Evolutionary conservation across 2,329 filamentous ascomycete genomes (phyloP).

Genomic region (Calycina herbarum): DNA sequence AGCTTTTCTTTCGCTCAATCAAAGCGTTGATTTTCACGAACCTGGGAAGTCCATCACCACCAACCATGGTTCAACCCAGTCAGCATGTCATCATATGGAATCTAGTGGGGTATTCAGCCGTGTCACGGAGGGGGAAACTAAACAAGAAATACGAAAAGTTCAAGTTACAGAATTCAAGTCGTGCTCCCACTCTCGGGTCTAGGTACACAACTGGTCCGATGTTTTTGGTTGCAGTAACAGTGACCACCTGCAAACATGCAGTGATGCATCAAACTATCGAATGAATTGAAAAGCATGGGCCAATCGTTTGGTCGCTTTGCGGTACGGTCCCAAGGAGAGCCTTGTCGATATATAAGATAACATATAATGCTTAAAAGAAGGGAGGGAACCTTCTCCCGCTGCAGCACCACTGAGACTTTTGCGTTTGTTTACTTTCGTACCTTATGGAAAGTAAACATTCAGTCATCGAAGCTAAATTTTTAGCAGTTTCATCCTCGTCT

Average conservation of each 20-base stretch:
- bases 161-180: neutral
- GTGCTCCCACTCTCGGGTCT: neutral
- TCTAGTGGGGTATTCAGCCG: neutral
- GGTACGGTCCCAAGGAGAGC: neutral
- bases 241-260: neutral
- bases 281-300: neutral
- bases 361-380: neutral
- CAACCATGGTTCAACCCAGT: neutral
- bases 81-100: neutral
- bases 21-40: neutral
- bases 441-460: neutral
- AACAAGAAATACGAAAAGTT: neutral
- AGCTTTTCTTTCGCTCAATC: neutral
- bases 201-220: neutral
- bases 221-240: neutral
- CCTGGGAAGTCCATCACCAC: neutral
- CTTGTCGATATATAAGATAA: neutral
- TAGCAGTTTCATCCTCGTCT: neutral
- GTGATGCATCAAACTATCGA: neutral
- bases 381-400: neutral
- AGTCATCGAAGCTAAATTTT: too few species aligned
- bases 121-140: neutral
- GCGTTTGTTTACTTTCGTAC: constrained; percentile 2
- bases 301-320: neutral
- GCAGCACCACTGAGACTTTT: too few species aligned